Percentiles rank a stretch among this genome's conserved stretches.
phyloP scores from a whole-genome alignment of 2,329 filamentous ascomycete genomes.

The Lasiodiplodia sp. region DNA sequence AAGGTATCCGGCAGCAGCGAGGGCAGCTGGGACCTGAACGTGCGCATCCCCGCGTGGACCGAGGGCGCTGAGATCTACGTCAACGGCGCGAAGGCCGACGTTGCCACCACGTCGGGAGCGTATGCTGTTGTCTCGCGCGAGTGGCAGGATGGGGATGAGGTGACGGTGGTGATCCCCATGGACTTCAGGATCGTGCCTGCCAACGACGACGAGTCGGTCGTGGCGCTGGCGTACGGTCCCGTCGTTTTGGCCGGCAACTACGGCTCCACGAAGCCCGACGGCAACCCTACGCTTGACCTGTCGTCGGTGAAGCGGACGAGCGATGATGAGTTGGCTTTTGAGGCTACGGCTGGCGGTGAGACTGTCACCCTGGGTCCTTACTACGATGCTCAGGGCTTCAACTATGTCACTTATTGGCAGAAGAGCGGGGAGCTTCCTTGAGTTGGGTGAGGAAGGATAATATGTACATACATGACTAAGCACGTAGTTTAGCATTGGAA shows the following conservation, averaged over 20 bases:
- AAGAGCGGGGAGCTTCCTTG: conserved; percentile 29
- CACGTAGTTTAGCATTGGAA: too few relatives aligned
- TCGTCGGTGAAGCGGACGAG: conserved; percentile 33
- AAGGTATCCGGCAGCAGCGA: conserved; percentile 44
- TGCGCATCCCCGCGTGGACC: conserved; percentile 60
- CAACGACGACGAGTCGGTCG: conserved; percentile 56
- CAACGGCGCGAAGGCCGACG: conserved; percentile 47
- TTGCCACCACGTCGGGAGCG: conserved; percentile 45
- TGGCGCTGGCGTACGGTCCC: conserved; percentile 58
- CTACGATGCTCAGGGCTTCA: conserved; percentile 39
- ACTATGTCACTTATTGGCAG: conserved; percentile 40
- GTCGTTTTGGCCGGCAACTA: conserved; percentile 57
- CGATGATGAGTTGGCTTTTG: conserved; percentile 33
- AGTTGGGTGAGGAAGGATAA: background rate
- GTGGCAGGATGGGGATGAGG: conserved; percentile 55
- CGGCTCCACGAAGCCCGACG: conserved; percentile 37
- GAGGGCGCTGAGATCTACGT: conserved; percentile 49
- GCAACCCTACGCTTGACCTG: conserved; percentile 35
- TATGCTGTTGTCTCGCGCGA: conserved; percentile 52
- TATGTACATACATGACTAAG: background rate
- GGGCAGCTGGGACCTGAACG: conserved; percentile 44
- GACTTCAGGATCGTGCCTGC: conserved; percentile 52
- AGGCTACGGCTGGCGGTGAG: conserved; percentile 35
- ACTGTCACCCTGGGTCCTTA: conserved; percentile 36
- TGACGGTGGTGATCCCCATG: conserved; percentile 58